Percentiles rank a stretch among this genome's conserved stretches.
Evolutionary conservation across 768 basidiomycete genomes (phyloP).

Genomic region (Chlorophyllum brunneum): DNA sequence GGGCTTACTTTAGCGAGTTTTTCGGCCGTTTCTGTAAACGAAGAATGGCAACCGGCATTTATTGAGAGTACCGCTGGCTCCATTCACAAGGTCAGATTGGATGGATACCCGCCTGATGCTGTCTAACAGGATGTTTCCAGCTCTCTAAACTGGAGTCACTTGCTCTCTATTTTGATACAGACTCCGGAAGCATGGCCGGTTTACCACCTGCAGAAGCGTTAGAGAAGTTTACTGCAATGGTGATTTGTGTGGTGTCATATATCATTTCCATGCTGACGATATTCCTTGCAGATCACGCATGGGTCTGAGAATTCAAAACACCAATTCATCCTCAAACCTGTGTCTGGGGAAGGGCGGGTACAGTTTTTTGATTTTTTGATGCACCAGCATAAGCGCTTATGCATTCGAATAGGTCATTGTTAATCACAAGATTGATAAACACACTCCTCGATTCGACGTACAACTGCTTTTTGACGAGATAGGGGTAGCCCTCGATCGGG

Average conservation of each 20-base stretch:
- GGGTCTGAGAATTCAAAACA: conserved; percentile 56
- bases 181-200: conserved; percentile 75
- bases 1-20: conserved; percentile 88
- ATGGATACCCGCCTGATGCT: background rate
- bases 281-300: conserved; percentile 35
- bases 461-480: conserved; percentile 91
- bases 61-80: conserved; percentile 85
- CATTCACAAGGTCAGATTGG: conserved; percentile 73
- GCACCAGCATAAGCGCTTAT: conserved; percentile 5
- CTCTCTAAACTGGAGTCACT: conserved; percentile 83
- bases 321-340: conserved; percentile 93
- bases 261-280: background rate
- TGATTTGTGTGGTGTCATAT: conserved; percentile 23
- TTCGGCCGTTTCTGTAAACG: conserved; percentile 85
- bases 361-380: conserved; percentile 13
- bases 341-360: conserved; percentile 91
- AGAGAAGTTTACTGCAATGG: conserved; percentile 72
- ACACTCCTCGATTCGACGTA: conserved; percentile 82
- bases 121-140: conserved; percentile 32
- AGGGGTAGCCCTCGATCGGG: conserved; percentile 84
- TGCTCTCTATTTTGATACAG: conserved; percentile 94
- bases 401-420: conserved; percentile 60
- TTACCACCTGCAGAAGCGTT: conserved; percentile 61
- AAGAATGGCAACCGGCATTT: conserved; percentile 84
- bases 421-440: conserved; percentile 70